These are phyloP conservation scores for Phytophthora pistaciae DNA, from an alignment of 352 stramenopile species.

Conservation along the genomic window DNA sequence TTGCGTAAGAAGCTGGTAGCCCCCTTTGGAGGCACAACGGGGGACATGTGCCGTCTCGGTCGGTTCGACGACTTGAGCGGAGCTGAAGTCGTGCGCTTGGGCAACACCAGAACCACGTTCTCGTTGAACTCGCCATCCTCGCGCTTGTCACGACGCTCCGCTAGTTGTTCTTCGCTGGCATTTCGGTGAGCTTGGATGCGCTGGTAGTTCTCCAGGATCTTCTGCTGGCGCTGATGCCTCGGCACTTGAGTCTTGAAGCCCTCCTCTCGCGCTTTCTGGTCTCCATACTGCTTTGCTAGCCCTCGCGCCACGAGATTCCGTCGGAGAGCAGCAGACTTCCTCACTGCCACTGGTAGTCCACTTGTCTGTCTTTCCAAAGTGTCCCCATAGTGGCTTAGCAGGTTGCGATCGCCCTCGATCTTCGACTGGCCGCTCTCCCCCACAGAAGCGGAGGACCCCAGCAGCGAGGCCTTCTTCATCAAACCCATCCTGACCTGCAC, in stretches of 20 bases:
- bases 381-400: constrained; percentile 32
- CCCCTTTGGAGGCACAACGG: constrained; percentile 26
- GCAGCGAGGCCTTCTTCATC: constrained; percentile 33
- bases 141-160: constrained; percentile 18
- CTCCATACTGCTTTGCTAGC: constrained; percentile 38
- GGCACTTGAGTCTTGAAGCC: constrained; percentile 30
- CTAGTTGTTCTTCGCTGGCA: background rate
- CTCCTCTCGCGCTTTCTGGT: constrained; percentile 40
- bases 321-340: constrained; percentile 30
- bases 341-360: background rate
- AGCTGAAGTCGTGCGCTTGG: constrained; percentile 22
- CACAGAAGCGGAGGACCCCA: constrained; percentile 24
- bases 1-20: constrained; percentile 28
- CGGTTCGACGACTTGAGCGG: constrained; percentile 5
- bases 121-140: constrained; percentile 18
- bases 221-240: constrained; percentile 35
- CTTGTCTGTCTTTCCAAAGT: background rate
- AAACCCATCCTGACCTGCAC: constrained; percentile 14
- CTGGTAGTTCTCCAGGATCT: constrained; percentile 42
- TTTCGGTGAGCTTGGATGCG: constrained; percentile 14
- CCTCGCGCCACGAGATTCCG: constrained; percentile 44
- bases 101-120: constrained; percentile 28
- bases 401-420: constrained; percentile 32
- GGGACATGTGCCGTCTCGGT: constrained; percentile 13
- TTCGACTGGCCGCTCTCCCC: constrained; percentile 17